phyloP scores from a whole-genome alignment of 345 rosid species.

The Brassica rapa region DNA sequence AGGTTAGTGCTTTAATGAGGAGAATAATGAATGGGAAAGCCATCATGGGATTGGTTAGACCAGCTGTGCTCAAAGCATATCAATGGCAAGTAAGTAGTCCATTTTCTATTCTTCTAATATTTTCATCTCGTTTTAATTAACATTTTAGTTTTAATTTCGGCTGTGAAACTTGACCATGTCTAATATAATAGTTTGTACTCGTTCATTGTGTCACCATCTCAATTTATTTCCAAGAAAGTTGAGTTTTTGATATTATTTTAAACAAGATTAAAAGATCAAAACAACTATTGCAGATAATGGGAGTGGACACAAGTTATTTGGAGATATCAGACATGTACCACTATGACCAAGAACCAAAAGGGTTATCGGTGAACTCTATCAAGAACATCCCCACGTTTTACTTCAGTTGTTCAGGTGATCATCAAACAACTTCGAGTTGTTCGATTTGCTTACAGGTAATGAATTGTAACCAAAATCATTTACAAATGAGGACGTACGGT shows the following conservation, averaged over 20 bases:
- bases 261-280: neutral
- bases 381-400: conserved; percentile 49
- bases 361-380: conserved; percentile 47
- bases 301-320: conserved; percentile 49
- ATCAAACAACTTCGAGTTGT: conserved; percentile 42
- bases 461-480: neutral
- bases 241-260: neutral
- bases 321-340: conserved; percentile 67
- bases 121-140: neutral
- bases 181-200: neutral
- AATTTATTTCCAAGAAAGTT: neutral
- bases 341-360: conserved; percentile 45
- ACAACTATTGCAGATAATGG: conserved; percentile 47
- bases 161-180: neutral
- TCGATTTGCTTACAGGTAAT: conserved; percentile 77
- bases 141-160: neutral
- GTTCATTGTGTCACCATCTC: neutral
- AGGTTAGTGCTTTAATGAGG: conserved; percentile 56
- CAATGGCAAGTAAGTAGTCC: conserved; percentile 79
- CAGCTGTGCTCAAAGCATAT: conserved; percentile 78
- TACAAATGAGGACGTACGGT: neutral
- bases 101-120: neutral
- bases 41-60: conserved; percentile 74
- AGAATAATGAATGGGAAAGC: conserved; percentile 76
- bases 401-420: neutral